Evolutionary conservation across 2,329 filamentous ascomycete genomes (phyloP), one percentile per base, ranked within the genome.

Genomic region (Fusarium verticillioides): DNA sequence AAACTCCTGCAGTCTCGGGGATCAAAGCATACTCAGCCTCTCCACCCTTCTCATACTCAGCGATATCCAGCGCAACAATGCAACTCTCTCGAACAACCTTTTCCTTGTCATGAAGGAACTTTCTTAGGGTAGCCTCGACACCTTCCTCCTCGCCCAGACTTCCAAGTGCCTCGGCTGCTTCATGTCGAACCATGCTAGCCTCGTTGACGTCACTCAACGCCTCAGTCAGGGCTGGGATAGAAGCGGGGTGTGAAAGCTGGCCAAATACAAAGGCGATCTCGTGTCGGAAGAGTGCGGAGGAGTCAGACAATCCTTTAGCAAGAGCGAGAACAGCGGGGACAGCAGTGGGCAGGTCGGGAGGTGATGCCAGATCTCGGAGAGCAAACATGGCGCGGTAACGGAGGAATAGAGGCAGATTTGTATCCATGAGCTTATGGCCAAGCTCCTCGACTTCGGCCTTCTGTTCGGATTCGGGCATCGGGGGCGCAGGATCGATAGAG

Each of bases 221-320:
- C 58, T 89, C 90, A 21, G 93, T 92, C 66, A 99, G 89, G 67
- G 94, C 94, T 8, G 96, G 95, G 75, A 99, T 98, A 3, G 95
- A 97, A n/a, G 96, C 96, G 3, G 96, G 96, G 80, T 99, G 96
- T 62, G 93, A 95, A 59, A 99, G 87, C 83, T 99, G 96, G 62
- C 96, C 96, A 77, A 99, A 99, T 19, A 99, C 96, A 81, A 99
- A 99, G 19, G 96, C 96, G 74, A 99, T 95, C 82, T 99, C 96
- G 84, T 99, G 96, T 75, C 96, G 92, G 88, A 99, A 98, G 12
- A 99, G 90, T 9, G 95, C 95, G 54, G 95, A 98, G 23, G 91
- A 87, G 81, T 99, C 96, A 37, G 87, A 87, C 77, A 99, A 91
- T 21, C 96, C 96, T 79, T 91, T 92, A 50, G 96, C 94, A 52